phyloP scores from a whole-genome alignment of 495 filamentous ascomycete genomes.

The Pyrenula massariospora region DNA sequence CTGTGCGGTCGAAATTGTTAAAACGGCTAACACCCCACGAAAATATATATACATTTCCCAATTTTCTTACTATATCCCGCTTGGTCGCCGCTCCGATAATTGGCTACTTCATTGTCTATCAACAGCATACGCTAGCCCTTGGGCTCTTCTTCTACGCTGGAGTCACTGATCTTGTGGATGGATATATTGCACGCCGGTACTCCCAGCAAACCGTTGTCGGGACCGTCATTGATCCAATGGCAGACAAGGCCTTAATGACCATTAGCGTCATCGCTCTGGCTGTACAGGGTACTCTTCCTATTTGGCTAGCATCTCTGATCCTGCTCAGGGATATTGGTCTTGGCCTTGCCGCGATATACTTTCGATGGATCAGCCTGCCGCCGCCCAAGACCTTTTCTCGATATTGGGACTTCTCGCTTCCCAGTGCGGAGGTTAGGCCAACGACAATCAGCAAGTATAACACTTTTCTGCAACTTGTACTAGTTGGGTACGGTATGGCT shows the following conservation, averaged over 20 bases:
- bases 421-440: conserved; percentile 83
- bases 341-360: conserved; percentile 84
- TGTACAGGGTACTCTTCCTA: conserved; percentile 31
- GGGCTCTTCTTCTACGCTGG: conserved; percentile 84
- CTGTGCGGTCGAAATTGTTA: not conserved
- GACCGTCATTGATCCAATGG: conserved; percentile 94
- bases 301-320: conserved; percentile 80
- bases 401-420: conserved; percentile 98
- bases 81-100: conserved; percentile 74
- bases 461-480: conserved; percentile 64
- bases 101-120: conserved; percentile 79
- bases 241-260: conserved; percentile 93
- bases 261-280: conserved; percentile 75
- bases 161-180: conserved; percentile 82
- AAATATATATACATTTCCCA: conserved; percentile 93
- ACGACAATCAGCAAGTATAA: conserved; percentile 88
- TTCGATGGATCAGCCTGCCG: conserved; percentile 85
- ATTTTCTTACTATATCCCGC: conserved; percentile 80
- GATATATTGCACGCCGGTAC: conserved; percentile 80
- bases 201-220: conserved; percentile 88
- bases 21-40: conserved; percentile 40
- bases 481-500: conserved; percentile 68
- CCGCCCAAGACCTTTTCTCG: conserved; percentile 80
- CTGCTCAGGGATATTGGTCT: conserved; percentile 82
- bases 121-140: conserved; percentile 66